Evolutionary conservation across 2,329 filamentous ascomycete species (phyloP), one percentile per base, ranked within the genome.

Genomic region (Triangularia verruculosa): DNA sequence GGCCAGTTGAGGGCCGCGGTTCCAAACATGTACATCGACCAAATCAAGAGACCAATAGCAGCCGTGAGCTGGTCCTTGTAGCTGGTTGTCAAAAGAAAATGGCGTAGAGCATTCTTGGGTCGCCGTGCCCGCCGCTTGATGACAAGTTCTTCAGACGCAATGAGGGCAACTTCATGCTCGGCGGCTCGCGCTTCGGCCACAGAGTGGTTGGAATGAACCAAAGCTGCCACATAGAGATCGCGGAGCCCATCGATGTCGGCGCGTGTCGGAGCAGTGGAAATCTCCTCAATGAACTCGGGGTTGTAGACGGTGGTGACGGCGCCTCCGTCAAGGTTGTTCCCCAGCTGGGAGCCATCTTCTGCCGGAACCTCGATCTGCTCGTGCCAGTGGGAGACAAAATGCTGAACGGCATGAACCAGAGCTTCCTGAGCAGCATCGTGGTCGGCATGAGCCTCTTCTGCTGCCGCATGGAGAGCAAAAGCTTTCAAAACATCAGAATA

Each of bases 1-100:
- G 69, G 69, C 69, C 69, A 70, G 64, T 70, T 67, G 51, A 70
- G 64, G 1, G 69, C 69, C 0, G 69, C 69, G 0, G 69, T 70
- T 53, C 68, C 68, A 53, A 70, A 70, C 69, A 70, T 70, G 62
- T 65, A 70, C 57, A 63, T 61, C 4, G 69, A 70, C 69, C 69
- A 70, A 34, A 70, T 56, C 12, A 69, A 62, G 9, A 70, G 66
- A 5, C 66, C 69, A 28, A 70, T 24, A 12, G 69, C 69, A 0
- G 68, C 68, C 2, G 68, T 66, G 2, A 70, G 62, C 51, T 69
- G 69, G 64, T 70, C 69, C 57, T 70, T 70, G 67, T 69, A 70
- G 64, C 68, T 70, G 7, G 67, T 61, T 6, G 64, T 62, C 8
- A 69, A 22, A 11, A 70, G 59, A 58, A 70, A 70, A 51, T 69